Base-by-base conservation (phyloP, 2,329 filamentous ascomycete genomes). In the Mycocentrospora acerina region DNA sequence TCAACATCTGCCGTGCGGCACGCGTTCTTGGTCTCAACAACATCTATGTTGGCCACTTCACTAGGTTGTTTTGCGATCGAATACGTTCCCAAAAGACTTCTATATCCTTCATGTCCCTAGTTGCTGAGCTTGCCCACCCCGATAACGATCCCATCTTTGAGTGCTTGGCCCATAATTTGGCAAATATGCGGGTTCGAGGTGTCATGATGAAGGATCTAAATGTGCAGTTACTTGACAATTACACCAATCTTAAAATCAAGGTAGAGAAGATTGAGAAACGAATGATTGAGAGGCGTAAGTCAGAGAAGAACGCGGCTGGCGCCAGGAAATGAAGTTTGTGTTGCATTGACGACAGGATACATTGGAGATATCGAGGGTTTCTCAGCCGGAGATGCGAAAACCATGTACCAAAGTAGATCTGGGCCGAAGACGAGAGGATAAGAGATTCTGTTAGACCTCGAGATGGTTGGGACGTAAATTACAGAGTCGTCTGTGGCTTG, bases 21-120 rank as follows among this genome's bases (percentile, higher is more conserved):
- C 52, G 57, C 5, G 47, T 53, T 1, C 35, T 63, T 1, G 60
- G 59, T 5, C 31, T 63, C 3, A 53, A 58, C 32, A 56, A 53
- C 36, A 55, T 48, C n/a, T 64, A 64, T 18, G 42, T 64, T 1
- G 53, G 49, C 0, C 61, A 64, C 36, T 62, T 64, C 34, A 64
- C 61, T 1, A 53, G 50, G 29, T 35, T 51, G 2, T 49, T 57
- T 34, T 64, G 61, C 28, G 53, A 64, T 14, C 45, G 48, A 0
- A 50, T 63, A 24, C 60, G 61, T n/a, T 35, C 42, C 11, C 28
- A 48, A 17, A 29, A 44, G 2, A 25, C 38, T 0, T 43, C 49
- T 1, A 15, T 39, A 3, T 50, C 53, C 0, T 48, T 54, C n/a
- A 46, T 61, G 25, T 34, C 41, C 16, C 24, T 47, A n/a, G 36